Conservation (phyloP, 257 asterid species). For the Mitragyna speciosa region DNA sequence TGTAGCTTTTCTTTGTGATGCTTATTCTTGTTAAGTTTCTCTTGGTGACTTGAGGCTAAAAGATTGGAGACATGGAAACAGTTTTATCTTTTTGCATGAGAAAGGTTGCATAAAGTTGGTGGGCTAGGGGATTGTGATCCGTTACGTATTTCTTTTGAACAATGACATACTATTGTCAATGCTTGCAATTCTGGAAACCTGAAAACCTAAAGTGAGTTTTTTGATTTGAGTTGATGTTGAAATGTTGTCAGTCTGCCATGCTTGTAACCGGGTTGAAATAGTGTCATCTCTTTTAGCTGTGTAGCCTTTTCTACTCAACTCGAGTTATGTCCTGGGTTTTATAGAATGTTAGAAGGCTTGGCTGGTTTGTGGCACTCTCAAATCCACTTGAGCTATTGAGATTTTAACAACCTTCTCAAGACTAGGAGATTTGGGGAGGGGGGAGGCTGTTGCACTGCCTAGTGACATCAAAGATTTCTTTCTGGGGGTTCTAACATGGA, state of each 20-base stretch:
- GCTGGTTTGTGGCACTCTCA: not conserved
- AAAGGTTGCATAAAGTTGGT: not conserved
- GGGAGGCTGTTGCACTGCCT: not conserved
- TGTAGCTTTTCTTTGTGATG: no score
- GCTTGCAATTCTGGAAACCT: not conserved
- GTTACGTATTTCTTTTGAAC: not conserved
- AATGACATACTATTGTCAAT: not conserved
- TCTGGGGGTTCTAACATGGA: conserved; percentile 27
- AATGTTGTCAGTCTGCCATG: not conserved
- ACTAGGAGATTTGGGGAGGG: not conserved
- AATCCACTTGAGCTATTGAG: not conserved
- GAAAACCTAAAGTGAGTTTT: not conserved
- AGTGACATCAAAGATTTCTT: not conserved
- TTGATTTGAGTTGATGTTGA: not conserved
- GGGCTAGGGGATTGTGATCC: not conserved
- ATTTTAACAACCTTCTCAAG: not conserved
- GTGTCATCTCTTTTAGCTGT: not conserved
- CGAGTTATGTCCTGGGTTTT: not conserved
- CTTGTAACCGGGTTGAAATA: not conserved
- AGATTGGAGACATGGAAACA: not conserved
- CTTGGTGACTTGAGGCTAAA: not conserved
- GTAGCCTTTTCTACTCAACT: not conserved
- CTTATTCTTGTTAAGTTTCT: no score
- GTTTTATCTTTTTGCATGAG: not conserved
- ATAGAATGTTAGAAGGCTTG: not conserved